phyloP scores from a whole-genome alignment of 352 stramenopile genomes.

The Phytophthora constricta region DNA sequence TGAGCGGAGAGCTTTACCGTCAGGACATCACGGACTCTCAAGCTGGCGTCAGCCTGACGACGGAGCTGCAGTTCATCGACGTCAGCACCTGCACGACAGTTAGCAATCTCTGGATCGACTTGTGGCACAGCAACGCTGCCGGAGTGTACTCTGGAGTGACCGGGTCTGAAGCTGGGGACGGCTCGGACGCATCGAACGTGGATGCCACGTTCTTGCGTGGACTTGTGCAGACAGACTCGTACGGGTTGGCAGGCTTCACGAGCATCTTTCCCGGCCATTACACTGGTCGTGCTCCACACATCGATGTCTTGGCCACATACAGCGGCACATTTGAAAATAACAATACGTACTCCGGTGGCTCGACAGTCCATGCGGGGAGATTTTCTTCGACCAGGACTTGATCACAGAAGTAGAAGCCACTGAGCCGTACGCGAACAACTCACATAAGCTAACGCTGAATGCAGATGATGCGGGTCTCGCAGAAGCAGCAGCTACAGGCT shows the following conservation, averaged over 20 bases:
- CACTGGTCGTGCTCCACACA: neutral
- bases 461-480: slow-evolving; percentile 1
- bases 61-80: slow-evolving; percentile 24
- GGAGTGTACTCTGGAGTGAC: neutral
- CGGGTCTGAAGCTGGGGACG: neutral
- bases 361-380: neutral
- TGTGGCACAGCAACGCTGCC: slow-evolving; percentile 18
- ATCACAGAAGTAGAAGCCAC: slow-evolving; percentile 11
- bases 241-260: neutral
- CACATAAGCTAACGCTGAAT: slow-evolving; percentile 8
- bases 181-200: neutral
- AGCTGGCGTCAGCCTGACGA: slow-evolving; percentile 10
- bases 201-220: neutral
- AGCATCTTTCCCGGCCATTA: neutral
- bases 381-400: slow-evolving; percentile 23
- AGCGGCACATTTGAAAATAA: slow-evolving; percentile 1
- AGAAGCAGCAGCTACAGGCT: neutral
- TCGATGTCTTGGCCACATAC: neutral
- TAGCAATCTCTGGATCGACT: slow-evolving; percentile 15
- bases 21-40: slow-evolving; percentile 7
- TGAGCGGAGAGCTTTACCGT: slow-evolving; percentile 15
- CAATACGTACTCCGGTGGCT: slow-evolving; percentile 4
- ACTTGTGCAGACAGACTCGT: slow-evolving; percentile 1
- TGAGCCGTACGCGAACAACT: neutral
- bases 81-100: slow-evolving; percentile 19